Conservation (phyloP, 2,329 filamentous ascomycete species). For the Pyrenophora graminea region DNA sequence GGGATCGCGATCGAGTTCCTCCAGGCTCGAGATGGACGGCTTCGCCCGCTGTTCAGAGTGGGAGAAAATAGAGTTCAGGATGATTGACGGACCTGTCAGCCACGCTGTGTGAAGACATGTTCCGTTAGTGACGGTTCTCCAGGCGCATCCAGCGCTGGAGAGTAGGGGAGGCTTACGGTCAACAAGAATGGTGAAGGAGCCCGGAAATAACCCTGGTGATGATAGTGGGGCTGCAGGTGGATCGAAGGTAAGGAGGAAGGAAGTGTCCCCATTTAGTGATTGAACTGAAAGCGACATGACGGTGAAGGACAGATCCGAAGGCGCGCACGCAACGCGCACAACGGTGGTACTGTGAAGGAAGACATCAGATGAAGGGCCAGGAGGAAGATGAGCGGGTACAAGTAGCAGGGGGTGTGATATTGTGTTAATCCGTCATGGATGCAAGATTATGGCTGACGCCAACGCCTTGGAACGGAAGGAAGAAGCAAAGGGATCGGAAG, state of each 20-base stretch:
- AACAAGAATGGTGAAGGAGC: constrained; percentile 67
- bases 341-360: not conserved
- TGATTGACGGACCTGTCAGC: constrained; percentile 64
- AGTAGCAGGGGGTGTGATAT: not conserved
- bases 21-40: constrained; percentile 62
- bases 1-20: constrained; percentile 56
- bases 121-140: no score
- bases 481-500: constrained; percentile 9
- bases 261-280: constrained; percentile 67
- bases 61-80: constrained; percentile 65
- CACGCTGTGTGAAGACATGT: constrained; percentile 51
- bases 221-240: constrained; percentile 53
- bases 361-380: constrained; percentile 5
- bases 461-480: constrained; percentile 4
- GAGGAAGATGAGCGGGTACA: not conserved
- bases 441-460: constrained; percentile 10
- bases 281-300: constrained; percentile 67
- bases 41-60: constrained; percentile 60
- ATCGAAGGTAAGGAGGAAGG: constrained; percentile 67
- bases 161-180: constrained; percentile 53
- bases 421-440: constrained; percentile 14
- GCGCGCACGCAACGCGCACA: constrained; percentile 6
- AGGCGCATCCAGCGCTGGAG: no score
- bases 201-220: constrained; percentile 48
- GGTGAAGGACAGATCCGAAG: not conserved